phyloP scores from a whole-genome alignment of 345 rosid species.

The Salix dunnii region DNA sequence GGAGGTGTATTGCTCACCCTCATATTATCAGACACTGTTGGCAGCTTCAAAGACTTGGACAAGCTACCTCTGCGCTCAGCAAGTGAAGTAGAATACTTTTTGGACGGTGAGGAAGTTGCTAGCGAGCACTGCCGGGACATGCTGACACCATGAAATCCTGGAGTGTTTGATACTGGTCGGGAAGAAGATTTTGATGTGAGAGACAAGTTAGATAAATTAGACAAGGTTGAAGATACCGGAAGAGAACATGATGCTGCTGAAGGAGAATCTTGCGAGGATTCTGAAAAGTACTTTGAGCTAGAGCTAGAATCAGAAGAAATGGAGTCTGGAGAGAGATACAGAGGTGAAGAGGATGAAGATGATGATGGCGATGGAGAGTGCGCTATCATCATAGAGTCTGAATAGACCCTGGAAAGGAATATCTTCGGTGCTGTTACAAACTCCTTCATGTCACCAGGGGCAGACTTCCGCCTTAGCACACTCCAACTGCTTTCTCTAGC shows the following conservation, averaged over 20 bases:
- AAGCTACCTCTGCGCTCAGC: constrained; percentile 83
- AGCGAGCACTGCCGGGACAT: constrained; percentile 30
- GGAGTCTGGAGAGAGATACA: constrained; percentile 76
- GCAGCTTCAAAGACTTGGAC: constrained; percentile 70
- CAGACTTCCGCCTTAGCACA: constrained; percentile 73
- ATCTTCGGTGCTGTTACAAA: constrained; percentile 60
- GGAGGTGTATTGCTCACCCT: constrained; percentile 28
- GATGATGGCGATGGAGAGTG: constrained; percentile 52
- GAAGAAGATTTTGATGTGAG: constrained; percentile 42
- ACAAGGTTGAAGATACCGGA: constrained; percentile 50
- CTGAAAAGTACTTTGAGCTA: constrained; percentile 55
- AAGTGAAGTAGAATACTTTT: constrained; percentile 61
- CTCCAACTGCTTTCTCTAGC: constrained; percentile 97
- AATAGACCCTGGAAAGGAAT: constrained; percentile 73
- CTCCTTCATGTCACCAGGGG: constrained; percentile 67
- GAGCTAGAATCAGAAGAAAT: constrained; percentile 62
- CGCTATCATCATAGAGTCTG: constrained; percentile 90
- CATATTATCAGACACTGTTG: constrained; percentile 44
- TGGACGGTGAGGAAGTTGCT: constrained; percentile 35
- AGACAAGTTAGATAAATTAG: constrained; percentile 64
- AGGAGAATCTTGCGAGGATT: constrained; percentile 69
- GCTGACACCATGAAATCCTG: constrained; percentile 34
- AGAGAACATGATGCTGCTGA: constrained; percentile 51
- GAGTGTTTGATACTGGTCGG: constrained; percentile 28
- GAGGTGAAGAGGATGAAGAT: constrained; percentile 65